Evolutionary conservation across 2,329 filamentous ascomycete genomes (phyloP), one percentile per base, ranked within the genome.

Genomic region (Cercospora nicotianae): DNA sequence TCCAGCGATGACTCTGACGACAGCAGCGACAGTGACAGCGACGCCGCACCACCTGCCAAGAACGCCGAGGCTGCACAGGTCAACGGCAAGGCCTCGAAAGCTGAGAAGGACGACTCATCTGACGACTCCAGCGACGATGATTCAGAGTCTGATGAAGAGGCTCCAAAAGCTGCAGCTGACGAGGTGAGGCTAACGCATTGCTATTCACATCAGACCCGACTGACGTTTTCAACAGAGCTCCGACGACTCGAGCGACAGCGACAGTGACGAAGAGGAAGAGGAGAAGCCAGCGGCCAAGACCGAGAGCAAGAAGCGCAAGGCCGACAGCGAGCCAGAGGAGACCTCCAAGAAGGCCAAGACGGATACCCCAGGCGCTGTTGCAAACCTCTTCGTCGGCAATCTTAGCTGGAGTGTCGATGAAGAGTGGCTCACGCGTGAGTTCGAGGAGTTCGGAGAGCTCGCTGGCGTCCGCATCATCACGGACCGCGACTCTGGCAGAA

Each of bases 401-500:
- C 85, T 97, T 72, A 93, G 91, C 81, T 97, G 93, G 93, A 92
- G 90, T 78, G 85, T 97, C 63, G 92, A 96, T 75, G 94, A 97
- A 80, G 89, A 93, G 72, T 88, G 87, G 82, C 89, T 97, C 72
- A 86, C 87, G 73, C 87, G 90, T 75, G 91, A 94, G 79, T 97
- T 97, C 83, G 87, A 93, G 83, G 82, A 87, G 70, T 94, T 90
- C 76, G 90, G 90, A 71, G 90, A 90, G 77, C 85, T 96, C 66
- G 82, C 84, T 72, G 87, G 88, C 75, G 90, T 89, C 72, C 90
- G 92, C 75, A 89, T 97, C 77, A 91, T 97, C 79, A 94, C 89
- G 75, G 92, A 96, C 83, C 90, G 90, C 80, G 88, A 90, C 65
- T 87, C 85, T 77, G 91, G 92, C 76, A 90, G 92, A 78, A 94